Base-by-base conservation (phyloP, 208 protist species). In the Crithidia sp. region DNA sequence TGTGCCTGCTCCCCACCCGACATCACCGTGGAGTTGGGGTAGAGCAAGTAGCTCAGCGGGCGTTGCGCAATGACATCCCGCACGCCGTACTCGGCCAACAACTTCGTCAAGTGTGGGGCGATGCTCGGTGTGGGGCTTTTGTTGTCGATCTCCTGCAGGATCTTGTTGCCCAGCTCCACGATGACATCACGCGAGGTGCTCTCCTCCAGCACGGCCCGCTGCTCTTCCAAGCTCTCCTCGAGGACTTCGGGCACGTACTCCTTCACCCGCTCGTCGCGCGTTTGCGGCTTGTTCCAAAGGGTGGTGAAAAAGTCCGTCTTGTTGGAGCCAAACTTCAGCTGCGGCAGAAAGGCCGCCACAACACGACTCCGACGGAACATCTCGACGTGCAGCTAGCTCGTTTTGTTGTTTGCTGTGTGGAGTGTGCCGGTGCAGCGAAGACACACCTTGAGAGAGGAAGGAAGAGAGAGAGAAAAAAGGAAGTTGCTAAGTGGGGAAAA, bases 51-150 rank as follows among this genome's bases (percentile, higher is more conserved):
- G 64, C 88, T 95, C 17, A 96, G 67, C 10, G 89, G 85, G 12
- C 92, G 77, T 63, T 94, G 92, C n/a, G 84, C 74, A 77, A 96
- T 96, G 16, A 96, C 49, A 55, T 95, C 85, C 67, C 89, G 89
- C 12, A 62, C 86, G 40, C 88, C 89, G 69, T 91, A 96, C 74
- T 93, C 79, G 37, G 63, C 58, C 4, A 96, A 53, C 13, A 96
- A 78, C 70, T 89, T 89, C 57, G 85, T 85, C 7, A 96, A 64
- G 64, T 96, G 79, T 10, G 92, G 92, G 40, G 88, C 83, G n/a
- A 96, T 93, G 66, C 67, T 93, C 3, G 92, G 89, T n/a, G 92
- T 96, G 16, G 92, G 89, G 58, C 86, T 91, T 58, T 96, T 96
- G 77, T 90, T 95, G 63, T 96, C 92, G 53, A 96, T 86, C 63